These are phyloP conservation scores for Mallotus repandus DNA, from an alignment of 441 rosid species.

Conservation along the genomic window DNA sequence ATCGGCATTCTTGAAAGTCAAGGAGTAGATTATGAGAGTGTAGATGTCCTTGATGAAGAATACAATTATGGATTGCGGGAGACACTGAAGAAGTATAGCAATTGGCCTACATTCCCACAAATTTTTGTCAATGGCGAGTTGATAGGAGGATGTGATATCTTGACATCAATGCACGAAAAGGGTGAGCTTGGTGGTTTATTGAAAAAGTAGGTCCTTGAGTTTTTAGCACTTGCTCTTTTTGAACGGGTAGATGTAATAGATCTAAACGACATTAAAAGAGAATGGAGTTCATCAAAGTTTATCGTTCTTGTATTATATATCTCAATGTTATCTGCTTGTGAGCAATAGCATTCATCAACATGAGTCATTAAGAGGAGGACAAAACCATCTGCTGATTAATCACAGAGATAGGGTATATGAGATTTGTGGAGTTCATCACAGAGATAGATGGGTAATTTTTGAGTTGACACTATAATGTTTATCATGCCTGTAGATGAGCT, in stretches of 20 bases:
- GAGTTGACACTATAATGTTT: no score
- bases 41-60: conserved; percentile 86
- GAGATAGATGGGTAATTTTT: no score
- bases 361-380: not conserved
- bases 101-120: conserved; percentile 98
- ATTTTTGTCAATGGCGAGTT: conserved; percentile 82
- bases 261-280: not conserved
- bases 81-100: conserved; percentile 85
- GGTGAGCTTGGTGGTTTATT: conserved; percentile 70
- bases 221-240: not conserved
- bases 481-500: no score
- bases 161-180: conserved; percentile 72
- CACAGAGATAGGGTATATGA: not conserved
- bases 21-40: conserved; percentile 74
- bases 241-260: not conserved
- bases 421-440: no score
- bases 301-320: not conserved
- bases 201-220: conserved; percentile 30
- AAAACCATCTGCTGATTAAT: no score
- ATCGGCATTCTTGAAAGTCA: conserved; percentile 71
- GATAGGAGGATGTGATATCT: conserved; percentile 88
- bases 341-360: not conserved
- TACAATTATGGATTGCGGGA: conserved; percentile 74
- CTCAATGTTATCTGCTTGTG: not conserved
- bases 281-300: not conserved